These are phyloP conservation scores for Oryza nivara DNA, from an alignment of 176 grass and related monocot genomes.

Conservation along the genomic window DNA sequence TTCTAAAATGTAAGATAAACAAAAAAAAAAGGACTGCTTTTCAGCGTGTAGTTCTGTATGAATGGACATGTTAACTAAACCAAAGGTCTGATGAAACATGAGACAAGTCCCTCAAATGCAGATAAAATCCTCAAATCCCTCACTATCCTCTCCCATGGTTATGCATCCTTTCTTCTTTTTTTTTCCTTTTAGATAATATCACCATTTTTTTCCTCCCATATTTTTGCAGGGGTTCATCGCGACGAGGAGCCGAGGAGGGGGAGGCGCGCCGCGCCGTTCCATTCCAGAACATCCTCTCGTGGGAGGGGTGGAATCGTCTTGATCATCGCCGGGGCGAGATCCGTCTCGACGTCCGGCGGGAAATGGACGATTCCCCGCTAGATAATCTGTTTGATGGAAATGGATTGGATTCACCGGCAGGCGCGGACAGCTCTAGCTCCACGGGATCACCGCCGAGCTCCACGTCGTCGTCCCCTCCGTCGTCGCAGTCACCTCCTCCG, in stretches of 20 bases:
- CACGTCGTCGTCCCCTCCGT: conserved; percentile 9
- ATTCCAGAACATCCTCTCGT: conserved; percentile 18
- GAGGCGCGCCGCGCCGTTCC: conserved; percentile 21
- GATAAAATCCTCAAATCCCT: neutral
- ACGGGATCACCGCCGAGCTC: conserved; percentile 18
- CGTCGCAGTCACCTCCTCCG: neutral
- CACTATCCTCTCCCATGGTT: neutral
- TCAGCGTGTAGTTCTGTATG: too few relatives aligned
- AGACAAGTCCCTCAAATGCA: neutral
- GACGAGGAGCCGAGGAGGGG: neutral
- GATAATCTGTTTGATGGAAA: neutral
- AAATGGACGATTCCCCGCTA: conserved; percentile 39
- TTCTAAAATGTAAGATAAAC: neutral
- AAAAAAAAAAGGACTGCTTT: neutral
- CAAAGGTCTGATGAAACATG: neutral
- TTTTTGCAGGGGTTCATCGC: conserved; percentile 53
- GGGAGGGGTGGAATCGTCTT: conserved; percentile 54
- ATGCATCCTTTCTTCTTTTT: neutral
- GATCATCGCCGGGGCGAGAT: conserved; percentile 43
- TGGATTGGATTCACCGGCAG: neutral
- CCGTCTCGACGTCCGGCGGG: conserved; percentile 14
- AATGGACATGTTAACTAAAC: too few relatives aligned
- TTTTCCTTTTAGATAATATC: neutral
- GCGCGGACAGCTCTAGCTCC: neutral
- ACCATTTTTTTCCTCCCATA: neutral